A percentile compares a stretch with the other conserved stretches of the same genome.
Conservation (phyloP, 441 rosid genomes). For the Daphne laureola region DNA sequence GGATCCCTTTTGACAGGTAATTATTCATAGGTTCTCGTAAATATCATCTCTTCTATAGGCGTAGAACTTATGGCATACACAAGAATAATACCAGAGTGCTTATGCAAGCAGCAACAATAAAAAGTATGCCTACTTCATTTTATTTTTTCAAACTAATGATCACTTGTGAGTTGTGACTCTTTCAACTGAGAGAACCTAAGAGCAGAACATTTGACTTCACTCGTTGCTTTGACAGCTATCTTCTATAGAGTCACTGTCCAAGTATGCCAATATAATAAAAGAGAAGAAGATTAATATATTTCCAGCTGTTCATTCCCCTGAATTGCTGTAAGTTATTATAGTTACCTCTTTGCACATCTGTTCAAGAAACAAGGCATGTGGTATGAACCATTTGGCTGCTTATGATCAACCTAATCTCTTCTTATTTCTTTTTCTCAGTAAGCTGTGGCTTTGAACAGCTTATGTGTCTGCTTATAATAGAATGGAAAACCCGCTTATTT, state of each 20-base stretch:
- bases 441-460: too few relatives aligned
- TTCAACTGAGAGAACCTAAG: not conserved
- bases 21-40: slow-evolving; percentile 60
- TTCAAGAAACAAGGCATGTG: too few relatives aligned
- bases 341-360: too few relatives aligned
- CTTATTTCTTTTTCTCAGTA: not conserved
- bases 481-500: too few relatives aligned
- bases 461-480: too few relatives aligned
- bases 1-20: not conserved
- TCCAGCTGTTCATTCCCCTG: slow-evolving; percentile 70
- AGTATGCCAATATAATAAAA: slow-evolving; percentile 47
- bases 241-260: slow-evolving; percentile 72
- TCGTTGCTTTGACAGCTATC: slow-evolving; percentile 53
- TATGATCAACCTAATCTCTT: not conserved
- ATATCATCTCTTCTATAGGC: slow-evolving; percentile 65
- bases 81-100: slow-evolving; percentile 80
- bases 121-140: slow-evolving; percentile 36
- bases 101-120: slow-evolving; percentile 67
- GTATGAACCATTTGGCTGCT: too few relatives aligned
- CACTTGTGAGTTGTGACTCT: not conserved
- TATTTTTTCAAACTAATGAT: too few relatives aligned
- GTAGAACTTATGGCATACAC: slow-evolving; percentile 70
- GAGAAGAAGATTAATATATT: slow-evolving; percentile 54
- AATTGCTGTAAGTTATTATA: slow-evolving; percentile 53
- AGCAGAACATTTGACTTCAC: slow-evolving; percentile 8